These are phyloP conservation scores for Acrocalymma vagum DNA, from an alignment of 2,329 filamentous ascomycete species.

Conservation along the genomic window DNA sequence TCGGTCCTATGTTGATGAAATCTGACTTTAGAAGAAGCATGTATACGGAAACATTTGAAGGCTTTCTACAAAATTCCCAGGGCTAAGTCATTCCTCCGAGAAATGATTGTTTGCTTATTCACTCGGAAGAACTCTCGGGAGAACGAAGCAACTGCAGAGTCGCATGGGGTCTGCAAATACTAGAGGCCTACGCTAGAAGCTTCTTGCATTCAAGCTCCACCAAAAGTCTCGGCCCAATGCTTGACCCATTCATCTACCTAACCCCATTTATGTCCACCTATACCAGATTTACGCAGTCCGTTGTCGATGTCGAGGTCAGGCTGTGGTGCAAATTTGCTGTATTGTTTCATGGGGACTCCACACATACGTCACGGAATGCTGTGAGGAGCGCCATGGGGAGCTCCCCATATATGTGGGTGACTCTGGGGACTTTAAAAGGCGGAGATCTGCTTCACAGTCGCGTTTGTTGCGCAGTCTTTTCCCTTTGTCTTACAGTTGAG, in stretches of 20 bases:
- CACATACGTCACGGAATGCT: slow-evolving; percentile 22
- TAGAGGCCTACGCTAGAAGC: slow-evolving; percentile 38
- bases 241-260: slow-evolving; percentile 28
- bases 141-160: slow-evolving; percentile 28
- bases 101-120: too few relatives aligned
- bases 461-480: slow-evolving; percentile 9
- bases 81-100: too few relatives aligned
- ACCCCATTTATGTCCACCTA: slow-evolving; percentile 17
- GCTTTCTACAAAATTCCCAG: too few relatives aligned
- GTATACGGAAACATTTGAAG: too few relatives aligned
- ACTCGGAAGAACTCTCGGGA: slow-evolving; percentile 26
- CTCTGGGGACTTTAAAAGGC: slow-evolving; percentile 34
- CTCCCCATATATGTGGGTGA: slow-evolving; percentile 27
- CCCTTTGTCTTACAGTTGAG: slow-evolving; percentile 18
- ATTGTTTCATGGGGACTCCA: slow-evolving; percentile 34
- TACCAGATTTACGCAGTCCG: slow-evolving; percentile 26
- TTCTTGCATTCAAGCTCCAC: slow-evolving; percentile 36
- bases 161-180: slow-evolving; percentile 38
- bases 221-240: slow-evolving; percentile 31
- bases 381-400: slow-evolving; percentile 28
- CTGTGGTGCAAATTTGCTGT: slow-evolving; percentile 23
- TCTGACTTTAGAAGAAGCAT: too few relatives aligned
- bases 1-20: too few relatives aligned
- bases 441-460: slow-evolving; percentile 20
- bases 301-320: slow-evolving; percentile 19